Conservation (phyloP, 176 grass and related monocot species). For the Zizania latifolia region DNA sequence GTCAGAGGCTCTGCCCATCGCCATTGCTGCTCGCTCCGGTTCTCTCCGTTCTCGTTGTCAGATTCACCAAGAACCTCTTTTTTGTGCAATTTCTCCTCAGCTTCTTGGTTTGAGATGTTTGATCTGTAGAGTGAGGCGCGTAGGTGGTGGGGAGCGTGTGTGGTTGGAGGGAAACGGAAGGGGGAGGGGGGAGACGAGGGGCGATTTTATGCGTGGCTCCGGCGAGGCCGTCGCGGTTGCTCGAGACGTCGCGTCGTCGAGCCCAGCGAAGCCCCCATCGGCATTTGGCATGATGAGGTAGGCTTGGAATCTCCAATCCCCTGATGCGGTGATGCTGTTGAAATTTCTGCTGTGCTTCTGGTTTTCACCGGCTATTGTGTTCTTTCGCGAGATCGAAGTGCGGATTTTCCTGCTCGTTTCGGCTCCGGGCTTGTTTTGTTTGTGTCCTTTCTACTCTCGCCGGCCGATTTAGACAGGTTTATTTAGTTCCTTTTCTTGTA, state of each 20-base stretch:
- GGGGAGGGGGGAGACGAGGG: background rate
- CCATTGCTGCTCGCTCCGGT: slow-evolving; percentile 38
- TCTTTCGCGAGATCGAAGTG: background rate
- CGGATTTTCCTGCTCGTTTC: background rate
- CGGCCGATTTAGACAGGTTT: slow-evolving; percentile 1
- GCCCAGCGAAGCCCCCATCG: slow-evolving; percentile 28
- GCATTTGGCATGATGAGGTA: slow-evolving; percentile 70
- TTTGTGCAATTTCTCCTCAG: slow-evolving; percentile 23
- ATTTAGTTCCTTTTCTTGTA: background rate
- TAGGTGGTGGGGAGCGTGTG: background rate
- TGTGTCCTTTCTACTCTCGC: background rate
- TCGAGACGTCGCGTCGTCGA: slow-evolving; percentile 35
- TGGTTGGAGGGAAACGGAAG: background rate
- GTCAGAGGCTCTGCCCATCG: slow-evolving; percentile 14
- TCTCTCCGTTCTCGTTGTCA: slow-evolving; percentile 11
- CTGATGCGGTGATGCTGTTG: background rate
- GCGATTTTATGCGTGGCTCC: slow-evolving; percentile 47
- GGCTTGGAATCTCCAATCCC: slow-evolving; percentile 1
- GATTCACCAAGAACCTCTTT: slow-evolving; percentile 23
- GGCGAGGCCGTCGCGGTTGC: slow-evolving; percentile 41
- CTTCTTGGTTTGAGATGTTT: slow-evolving; percentile 4
- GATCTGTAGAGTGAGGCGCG: slow-evolving; percentile 30
- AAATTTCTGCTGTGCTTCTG: background rate
- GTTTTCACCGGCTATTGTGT: background rate
- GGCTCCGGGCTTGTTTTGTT: background rate